Percentiles rank a stretch among this genome's conserved stretches.
Conservation (phyloP, 2,329 filamentous ascomycete species). For the Penicillium sp. region DNA sequence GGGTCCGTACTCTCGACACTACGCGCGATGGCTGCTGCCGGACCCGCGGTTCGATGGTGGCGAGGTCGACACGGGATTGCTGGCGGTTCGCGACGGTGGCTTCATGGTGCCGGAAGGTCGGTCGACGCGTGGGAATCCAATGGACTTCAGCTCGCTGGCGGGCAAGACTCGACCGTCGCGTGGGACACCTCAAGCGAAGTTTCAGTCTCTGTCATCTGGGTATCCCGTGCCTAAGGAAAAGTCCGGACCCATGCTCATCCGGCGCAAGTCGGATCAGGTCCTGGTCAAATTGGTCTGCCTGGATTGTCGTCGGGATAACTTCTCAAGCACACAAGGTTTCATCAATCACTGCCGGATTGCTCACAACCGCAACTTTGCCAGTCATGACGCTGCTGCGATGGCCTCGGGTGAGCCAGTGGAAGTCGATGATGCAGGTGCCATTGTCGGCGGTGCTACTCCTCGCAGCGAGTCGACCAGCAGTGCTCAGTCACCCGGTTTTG, state of each 20-base stretch:
- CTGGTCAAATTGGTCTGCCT: conserved; percentile 88
- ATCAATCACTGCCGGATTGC: conserved; percentile 98
- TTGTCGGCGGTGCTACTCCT: conserved; percentile 40
- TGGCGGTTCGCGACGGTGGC: conserved; percentile 26
- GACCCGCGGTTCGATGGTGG: conserved; percentile 81
- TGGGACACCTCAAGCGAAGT: conserved; percentile 62
- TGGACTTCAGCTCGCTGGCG: conserved; percentile 54
- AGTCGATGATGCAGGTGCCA: conserved; percentile 58
- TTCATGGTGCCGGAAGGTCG: conserved; percentile 67
- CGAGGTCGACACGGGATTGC: conserved; percentile 35
- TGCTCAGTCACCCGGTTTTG: conserved; percentile 51
- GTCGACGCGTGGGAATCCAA: conserved; percentile 74
- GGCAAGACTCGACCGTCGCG: conserved; percentile 62
- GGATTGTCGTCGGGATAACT: conserved; percentile 86
- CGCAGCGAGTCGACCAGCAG: conserved; percentile 33
- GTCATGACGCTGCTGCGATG: conserved; percentile 89
- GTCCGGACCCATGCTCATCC: conserved; percentile 78
- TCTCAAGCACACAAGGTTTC: conserved; percentile 93
- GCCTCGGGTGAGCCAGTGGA: conserved; percentile 84
- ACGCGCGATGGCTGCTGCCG: conserved; percentile 91
- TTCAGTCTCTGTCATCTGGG: conserved; percentile 69
- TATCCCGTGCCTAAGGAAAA: conserved; percentile 77
- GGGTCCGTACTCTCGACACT: conserved; percentile 91
- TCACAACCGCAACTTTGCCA: conserved; percentile 90
- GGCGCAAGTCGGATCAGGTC: conserved; percentile 77